A percentile compares a stretch with the other conserved stretches of the same genome.
phyloP scores from a whole-genome alignment of 1,139 yeast genomes.

The Saccharomyces uvarum region DNA sequence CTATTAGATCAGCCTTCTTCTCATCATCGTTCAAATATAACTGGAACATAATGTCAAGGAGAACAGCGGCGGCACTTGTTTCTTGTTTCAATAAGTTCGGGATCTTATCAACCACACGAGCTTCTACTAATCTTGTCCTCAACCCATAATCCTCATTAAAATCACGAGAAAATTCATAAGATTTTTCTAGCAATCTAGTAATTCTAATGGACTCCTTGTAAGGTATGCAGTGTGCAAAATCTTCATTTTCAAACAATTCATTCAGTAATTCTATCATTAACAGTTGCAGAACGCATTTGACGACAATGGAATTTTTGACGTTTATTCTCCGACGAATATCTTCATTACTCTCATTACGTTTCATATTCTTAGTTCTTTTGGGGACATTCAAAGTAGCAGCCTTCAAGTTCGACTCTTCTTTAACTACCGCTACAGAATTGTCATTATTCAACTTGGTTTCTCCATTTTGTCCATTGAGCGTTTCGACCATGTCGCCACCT shows the following conservation, averaged over 20 bases:
- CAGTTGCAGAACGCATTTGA: conserved; percentile 84
- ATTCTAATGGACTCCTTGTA: conserved; percentile 51
- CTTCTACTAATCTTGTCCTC: conserved; percentile 79
- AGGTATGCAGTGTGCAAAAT: conserved; percentile 65
- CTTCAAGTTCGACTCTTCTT: not conserved
- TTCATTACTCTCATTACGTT: conserved; percentile 25
- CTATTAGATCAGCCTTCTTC: conserved; percentile 38
- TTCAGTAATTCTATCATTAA: conserved; percentile 81
- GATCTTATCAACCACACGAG: conserved; percentile 84
- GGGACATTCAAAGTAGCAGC: conserved; percentile 8
- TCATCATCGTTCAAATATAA: conserved; percentile 59
- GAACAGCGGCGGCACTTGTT: conserved; percentile 81
- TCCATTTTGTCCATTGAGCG: conserved; percentile 8
- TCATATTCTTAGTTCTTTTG: conserved; percentile 10
- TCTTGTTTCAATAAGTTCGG: conserved; percentile 92
- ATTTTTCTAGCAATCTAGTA: conserved; percentile 51
- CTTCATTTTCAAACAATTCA: conserved; percentile 63
- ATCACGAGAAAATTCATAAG: conserved; percentile 74
- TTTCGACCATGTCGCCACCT: conserved; percentile 22
- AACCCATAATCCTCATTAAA: conserved; percentile 87
- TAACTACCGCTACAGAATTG: conserved; percentile 1
- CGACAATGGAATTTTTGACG: conserved; percentile 74
- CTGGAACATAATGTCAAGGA: conserved; percentile 70
- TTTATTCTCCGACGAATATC: conserved; percentile 33
- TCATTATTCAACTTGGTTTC: conserved; percentile 4